Conservation (phyloP, 2,329 filamentous ascomycete species). For the Fusarium brachygibbosum region DNA sequence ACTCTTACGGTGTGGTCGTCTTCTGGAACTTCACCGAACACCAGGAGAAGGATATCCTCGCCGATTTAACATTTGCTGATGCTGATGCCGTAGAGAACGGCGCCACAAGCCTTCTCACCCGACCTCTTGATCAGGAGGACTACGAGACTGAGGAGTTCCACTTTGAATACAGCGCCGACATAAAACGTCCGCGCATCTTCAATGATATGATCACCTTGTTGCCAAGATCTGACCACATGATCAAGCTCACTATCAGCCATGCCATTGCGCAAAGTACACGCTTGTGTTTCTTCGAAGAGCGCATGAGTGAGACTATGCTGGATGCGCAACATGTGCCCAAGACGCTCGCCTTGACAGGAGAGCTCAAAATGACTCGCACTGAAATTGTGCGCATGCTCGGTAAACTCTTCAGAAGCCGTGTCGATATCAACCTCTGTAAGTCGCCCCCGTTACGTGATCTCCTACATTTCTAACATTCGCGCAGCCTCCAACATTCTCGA, state of each 20-base stretch:
- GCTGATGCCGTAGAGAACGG: conserved; percentile 73
- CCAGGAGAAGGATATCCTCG: conserved; percentile 96
- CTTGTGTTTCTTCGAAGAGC: conserved; percentile 94
- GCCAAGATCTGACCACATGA: conserved; percentile 95
- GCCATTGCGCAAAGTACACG: conserved; percentile 98
- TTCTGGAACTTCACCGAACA: conserved; percentile 99
- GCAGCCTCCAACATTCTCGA: conserved; percentile 94
- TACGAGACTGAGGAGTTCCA: conserved; percentile 99
- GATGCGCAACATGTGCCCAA: conserved; percentile 94
- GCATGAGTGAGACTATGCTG: conserved; percentile 94
- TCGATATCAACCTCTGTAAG: conserved; percentile 98
- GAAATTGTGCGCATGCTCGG: conserved; percentile 95
- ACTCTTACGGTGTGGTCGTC: conserved; percentile 95
- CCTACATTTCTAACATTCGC: conserved; percentile 31
- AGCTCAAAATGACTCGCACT: conserved; percentile 89
- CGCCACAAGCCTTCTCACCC: conserved; percentile 76
- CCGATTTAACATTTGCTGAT: conserved; percentile 90
- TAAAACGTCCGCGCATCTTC: conserved; percentile 90
- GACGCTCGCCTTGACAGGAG: conserved; percentile 86
- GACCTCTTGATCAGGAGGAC: conserved; percentile 87
- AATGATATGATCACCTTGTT: conserved; percentile 99
- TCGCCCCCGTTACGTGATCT: conserved; percentile 21
- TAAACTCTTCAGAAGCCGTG: conserved; percentile 89
- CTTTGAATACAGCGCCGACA: conserved; percentile 92
- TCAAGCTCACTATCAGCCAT: conserved; percentile 97